phyloP scores from a whole-genome alignment of 441 rosid species.

The Viola pubescens region DNA sequence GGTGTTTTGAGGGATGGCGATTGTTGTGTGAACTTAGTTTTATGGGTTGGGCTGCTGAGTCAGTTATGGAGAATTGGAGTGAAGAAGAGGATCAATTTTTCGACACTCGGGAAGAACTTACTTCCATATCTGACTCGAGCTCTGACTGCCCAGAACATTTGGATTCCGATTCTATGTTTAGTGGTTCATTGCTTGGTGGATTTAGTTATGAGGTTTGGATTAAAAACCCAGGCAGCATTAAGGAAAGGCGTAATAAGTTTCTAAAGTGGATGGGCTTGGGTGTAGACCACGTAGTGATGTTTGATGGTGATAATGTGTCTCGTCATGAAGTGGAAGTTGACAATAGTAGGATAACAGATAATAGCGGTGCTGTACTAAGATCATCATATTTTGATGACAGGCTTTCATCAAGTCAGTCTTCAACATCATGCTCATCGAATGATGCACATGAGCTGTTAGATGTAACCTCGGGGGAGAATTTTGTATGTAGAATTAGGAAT shows the following conservation, averaged over 20 bases:
- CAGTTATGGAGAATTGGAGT: constrained; percentile 35
- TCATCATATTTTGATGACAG: constrained; percentile 24
- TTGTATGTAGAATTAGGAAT: constrained; percentile 29
- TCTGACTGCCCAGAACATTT: constrained; percentile 22
- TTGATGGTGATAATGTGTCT: constrained; percentile 8
- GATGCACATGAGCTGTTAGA: constrained; percentile 28
- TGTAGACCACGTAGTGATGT: constrained; percentile 16
- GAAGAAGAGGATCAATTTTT: constrained; percentile 64
- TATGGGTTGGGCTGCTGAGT: constrained; percentile 30
- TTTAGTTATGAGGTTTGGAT: constrained; percentile 53
- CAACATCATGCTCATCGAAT: constrained; percentile 25
- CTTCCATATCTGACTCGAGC: constrained; percentile 24
- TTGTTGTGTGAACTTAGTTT: no score
- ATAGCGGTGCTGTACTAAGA: constrained; percentile 41
- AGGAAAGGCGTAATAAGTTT: constrained; percentile 59
- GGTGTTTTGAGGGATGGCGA: no score
- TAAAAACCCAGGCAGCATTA: constrained; percentile 42
- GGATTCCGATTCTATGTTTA: constrained; percentile 19
- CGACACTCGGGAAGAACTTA: constrained; percentile 54
- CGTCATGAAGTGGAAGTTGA: constrained; percentile 19
- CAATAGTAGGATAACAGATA: constrained; percentile 29
- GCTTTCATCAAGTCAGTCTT: constrained; percentile 32
- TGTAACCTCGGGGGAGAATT: constrained; percentile 21
- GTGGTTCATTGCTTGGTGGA: constrained; percentile 14
- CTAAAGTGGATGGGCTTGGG: constrained; percentile 55